Base-by-base conservation (phyloP, 192 early-diverging fungal genomes). In the Kickxella alabastrina region DNA sequence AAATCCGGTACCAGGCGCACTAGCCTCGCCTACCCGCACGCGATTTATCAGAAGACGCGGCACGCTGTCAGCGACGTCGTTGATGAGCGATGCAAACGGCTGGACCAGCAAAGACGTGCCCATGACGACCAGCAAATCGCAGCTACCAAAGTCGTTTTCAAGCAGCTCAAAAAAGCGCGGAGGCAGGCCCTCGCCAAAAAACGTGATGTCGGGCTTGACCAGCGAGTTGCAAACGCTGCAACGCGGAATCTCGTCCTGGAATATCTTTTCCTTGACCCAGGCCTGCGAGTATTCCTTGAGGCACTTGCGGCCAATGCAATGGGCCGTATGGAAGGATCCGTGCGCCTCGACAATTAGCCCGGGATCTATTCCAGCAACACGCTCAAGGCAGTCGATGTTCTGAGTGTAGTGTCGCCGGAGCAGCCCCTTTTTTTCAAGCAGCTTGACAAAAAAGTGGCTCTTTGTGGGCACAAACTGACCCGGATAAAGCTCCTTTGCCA, bases 381-480 rank as follows among this genome's bases (percentile, higher is more conserved):
- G 83, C 70, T 99, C 96, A 13, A 99, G 68, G 9, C 86, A 92
- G 75, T 99, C 96, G 50, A 99, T 95, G 60, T 99, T 99, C 65
- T 98, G 96, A 18, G 94, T 97, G 65, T 90, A 96, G 47, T 88
- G 86, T 23, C 93, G 73, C 22, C 86, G 73, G 12, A 98, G 78
- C 22, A 90, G 14, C 0, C 82, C 77, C 48, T 87, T 84, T 24
- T 89, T 63, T 14, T 76, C 80, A 24, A 98, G 59, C 29, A 93
- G 77, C 10, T 77, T 77, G 29, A 98, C 78, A 53, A 98, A 92
- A 51, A 93, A 91, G 54, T 98, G 95, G 6, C 83, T 83, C 42
- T 80, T 64, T 0, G 95, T 95, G 1, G 96, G 94, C 31, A 19
- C 17, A 45, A 78, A 89, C 50, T 81, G 79, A 15, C 86, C 90